Percentiles rank a stretch among this genome's conserved stretches.
phyloP scores from a whole-genome alignment of 2,329 filamentous ascomycete species.

The Aureobasidium namibiae region DNA sequence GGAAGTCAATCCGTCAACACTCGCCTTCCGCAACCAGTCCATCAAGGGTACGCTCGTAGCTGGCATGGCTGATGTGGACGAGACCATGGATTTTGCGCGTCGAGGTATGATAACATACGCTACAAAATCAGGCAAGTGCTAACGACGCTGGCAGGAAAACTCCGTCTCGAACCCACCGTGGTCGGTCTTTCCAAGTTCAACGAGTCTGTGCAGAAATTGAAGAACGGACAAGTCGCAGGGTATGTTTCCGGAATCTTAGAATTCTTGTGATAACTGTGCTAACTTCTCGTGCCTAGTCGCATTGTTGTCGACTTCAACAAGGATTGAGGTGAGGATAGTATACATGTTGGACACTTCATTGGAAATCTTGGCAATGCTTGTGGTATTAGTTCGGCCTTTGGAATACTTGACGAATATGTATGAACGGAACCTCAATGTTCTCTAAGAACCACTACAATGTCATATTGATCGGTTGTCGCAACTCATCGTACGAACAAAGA shows the following conservation, averaged over 20 bases:
- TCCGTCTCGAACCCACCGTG: constrained; percentile 30
- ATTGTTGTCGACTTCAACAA: constrained; percentile 48
- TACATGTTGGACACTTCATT: too few species aligned
- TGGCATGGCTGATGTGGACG: constrained; percentile 40
- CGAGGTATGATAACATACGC: constrained; percentile 42
- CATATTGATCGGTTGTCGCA: too few species aligned
- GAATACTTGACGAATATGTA: too few species aligned
- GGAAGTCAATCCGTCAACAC: constrained; percentile 27
- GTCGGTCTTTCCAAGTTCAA: constrained; percentile 40
- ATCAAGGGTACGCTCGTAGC: constrained; percentile 36
- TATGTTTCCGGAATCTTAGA: background rate
- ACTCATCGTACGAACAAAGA: too few species aligned
- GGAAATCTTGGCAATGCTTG: background rate
- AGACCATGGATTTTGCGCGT: constrained; percentile 40
- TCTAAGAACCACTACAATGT: too few species aligned
- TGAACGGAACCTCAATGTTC: too few species aligned
- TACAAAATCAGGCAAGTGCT: background rate
- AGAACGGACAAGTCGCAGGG: constrained; percentile 43
- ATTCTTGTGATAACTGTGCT: background rate
- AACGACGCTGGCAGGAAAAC: background rate
- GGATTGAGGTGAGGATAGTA: constrained; percentile 2
- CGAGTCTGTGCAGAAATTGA: constrained; percentile 44
- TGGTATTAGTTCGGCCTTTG: too few species aligned
- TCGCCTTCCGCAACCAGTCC: constrained; percentile 27
- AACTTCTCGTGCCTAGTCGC: constrained; percentile 18